These are phyloP conservation scores for Geotrichum bryndzae DNA, from an alignment of 1,139 yeast species.

Conservation along the genomic window DNA sequence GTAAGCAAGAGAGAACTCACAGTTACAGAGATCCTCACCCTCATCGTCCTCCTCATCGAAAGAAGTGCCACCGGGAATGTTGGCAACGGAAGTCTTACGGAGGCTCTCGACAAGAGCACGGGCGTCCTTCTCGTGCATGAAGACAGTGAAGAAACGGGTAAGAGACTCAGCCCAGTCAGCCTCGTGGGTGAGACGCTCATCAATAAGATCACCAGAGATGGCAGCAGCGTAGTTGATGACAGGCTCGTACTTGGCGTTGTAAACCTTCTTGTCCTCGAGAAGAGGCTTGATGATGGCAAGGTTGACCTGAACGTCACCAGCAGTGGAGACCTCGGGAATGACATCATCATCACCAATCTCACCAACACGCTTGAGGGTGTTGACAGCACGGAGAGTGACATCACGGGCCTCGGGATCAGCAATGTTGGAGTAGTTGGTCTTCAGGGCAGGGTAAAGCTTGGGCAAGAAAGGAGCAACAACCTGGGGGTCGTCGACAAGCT, in stretches of 20 bases:
- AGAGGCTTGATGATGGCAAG: constrained; percentile 72
- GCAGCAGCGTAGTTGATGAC: constrained; percentile 84
- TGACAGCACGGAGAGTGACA: constrained; percentile 93
- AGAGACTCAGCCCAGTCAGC: constrained; percentile 83
- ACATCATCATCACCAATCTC: constrained; percentile 82
- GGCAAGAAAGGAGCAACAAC: constrained; percentile 98
- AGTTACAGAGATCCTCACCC: constrained; percentile 99
- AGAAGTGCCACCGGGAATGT: constrained; percentile 93
- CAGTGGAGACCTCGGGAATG: constrained; percentile 95
- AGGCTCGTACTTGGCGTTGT: constrained; percentile 57
- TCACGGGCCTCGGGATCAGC: constrained; percentile 99
- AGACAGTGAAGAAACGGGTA: constrained; percentile 91
- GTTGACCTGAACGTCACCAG: constrained; percentile 92
- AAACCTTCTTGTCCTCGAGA: constrained; percentile 58
- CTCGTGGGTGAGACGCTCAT: constrained; percentile 93
- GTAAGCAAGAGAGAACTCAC: constrained; percentile 99
- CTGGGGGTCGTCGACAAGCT: constrained; percentile 99
- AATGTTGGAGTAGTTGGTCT: constrained; percentile 87
- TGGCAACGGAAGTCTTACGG: constrained; percentile 94
- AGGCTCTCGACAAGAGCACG: constrained; percentile 86
- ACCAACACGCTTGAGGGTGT: constrained; percentile 98
- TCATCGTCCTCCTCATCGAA: constrained; percentile 99
- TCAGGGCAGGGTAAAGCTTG: constrained; percentile 92
- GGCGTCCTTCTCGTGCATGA: constrained; percentile 90
- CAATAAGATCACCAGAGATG: constrained; percentile 97